phyloP scores from a whole-genome alignment of 805 yeast genomes.

The Yarrowia sp. region DNA sequence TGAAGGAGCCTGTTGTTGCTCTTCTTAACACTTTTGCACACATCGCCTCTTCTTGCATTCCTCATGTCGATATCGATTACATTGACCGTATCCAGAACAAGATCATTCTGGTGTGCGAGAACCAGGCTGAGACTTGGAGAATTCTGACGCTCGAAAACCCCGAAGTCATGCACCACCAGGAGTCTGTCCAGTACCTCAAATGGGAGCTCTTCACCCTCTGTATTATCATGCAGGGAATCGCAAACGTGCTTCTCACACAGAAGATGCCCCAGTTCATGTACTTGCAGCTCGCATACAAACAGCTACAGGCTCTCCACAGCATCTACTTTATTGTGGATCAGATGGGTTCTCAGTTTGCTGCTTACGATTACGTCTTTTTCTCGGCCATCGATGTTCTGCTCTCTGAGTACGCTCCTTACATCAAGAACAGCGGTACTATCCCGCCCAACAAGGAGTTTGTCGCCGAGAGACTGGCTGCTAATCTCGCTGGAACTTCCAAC shows the following conservation, averaged over 20 bases:
- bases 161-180: neutral
- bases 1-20: constrained; percentile 27
- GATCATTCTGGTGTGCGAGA: constrained; percentile 27
- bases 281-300: constrained; percentile 42
- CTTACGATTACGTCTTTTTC: constrained; percentile 65
- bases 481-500: constrained; percentile 48
- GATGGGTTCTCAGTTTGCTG: constrained; percentile 48
- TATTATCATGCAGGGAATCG: constrained; percentile 46
- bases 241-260: constrained; percentile 41
- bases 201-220: constrained; percentile 44
- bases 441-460: constrained; percentile 25
- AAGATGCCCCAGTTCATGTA: constrained; percentile 16
- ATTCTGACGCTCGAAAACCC: neutral
- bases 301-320: constrained; percentile 43
- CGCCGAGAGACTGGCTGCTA: constrained; percentile 45
- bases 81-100: constrained; percentile 32
- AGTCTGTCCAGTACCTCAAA: constrained; percentile 42
- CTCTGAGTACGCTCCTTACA: constrained; percentile 25
- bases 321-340: constrained; percentile 45
- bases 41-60: constrained; percentile 13
- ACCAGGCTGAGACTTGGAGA: constrained; percentile 37
- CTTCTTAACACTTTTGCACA: constrained; percentile 34
- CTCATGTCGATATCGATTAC: constrained; percentile 28
- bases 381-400: constrained; percentile 55
- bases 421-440: constrained; percentile 18